Base-by-base conservation (phyloP, 306 rosid genomes). In the Cercis canadensis region DNA sequence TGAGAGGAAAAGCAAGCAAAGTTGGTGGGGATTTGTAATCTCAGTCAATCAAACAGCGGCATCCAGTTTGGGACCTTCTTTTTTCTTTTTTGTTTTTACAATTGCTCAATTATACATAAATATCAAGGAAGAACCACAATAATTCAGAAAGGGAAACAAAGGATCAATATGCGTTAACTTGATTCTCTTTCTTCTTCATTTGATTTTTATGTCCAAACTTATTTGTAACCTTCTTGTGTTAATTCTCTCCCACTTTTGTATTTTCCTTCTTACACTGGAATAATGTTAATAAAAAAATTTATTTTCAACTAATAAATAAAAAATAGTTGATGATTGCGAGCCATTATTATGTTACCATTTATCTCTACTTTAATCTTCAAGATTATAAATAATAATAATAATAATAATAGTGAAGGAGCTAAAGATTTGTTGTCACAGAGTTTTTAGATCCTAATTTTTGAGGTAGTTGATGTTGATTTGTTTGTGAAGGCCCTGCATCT, bases 181-280 rank as follows among this genome's bases (percentile, higher is more conserved):
- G 24, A 57, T 69, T 17, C 49, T 70, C 32, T 49, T 19, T 18
- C 7, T 12, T 61, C 15, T 60, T 54, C 8, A 45, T 69, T 47
- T 62, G 36, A 69, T 32, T 52, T 59, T 67, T 43, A 59, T 58
- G 62, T 14, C 11, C 14, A 60, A 44, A n/a, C 24, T 36, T 52
- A n/a, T n/a, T n/a, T 31, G 32, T 36, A 60, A n/a, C n/a, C n/a
- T 49, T 50, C 18, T 41, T 41, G 19, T 51, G 32, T 78, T 33
- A 44, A 57, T 67, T 59, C 31, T 15, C 11, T 8, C 54, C 37
- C 29, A n/a, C 31, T 50, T 67, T 8, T 41, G n/a, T 56, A 31
- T 71, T 44, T 13, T 46, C 29, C 17, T 24, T 24, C 45, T 49
- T 5, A 19, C 15, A 7, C 0, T 44, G 61, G 31, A 67, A 60